Evolutionary conservation across 441 rosid genomes (phyloP).

Genomic region (Mallotus repandus): DNA sequence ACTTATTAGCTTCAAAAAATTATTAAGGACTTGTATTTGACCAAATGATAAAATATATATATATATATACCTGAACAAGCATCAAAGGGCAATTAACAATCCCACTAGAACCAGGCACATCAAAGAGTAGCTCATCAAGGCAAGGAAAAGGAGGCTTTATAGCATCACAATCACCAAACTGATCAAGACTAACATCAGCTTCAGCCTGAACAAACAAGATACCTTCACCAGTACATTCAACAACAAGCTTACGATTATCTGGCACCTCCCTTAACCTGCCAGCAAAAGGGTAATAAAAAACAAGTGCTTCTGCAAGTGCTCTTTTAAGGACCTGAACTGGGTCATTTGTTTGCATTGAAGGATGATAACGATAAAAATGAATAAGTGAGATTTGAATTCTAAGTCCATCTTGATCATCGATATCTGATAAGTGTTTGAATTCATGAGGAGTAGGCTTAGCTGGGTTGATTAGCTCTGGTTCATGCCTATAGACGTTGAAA

Average conservation of each 20-base stretch:
- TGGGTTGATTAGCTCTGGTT: slow-evolving; percentile 37
- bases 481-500: slow-evolving; percentile 29
- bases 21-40: background rate
- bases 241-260: slow-evolving; percentile 33
- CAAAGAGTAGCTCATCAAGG: slow-evolving; percentile 48
- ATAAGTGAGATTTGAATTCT: slow-evolving; percentile 34
- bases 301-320: slow-evolving; percentile 41
- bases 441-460: slow-evolving; percentile 39
- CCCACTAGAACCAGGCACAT: slow-evolving; percentile 41
- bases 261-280: slow-evolving; percentile 43
- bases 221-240: slow-evolving; percentile 54
- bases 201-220: slow-evolving; percentile 42
- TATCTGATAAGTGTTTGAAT: slow-evolving; percentile 38
- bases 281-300: slow-evolving; percentile 49
- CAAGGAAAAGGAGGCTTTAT: slow-evolving; percentile 64
- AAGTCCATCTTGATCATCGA: slow-evolving; percentile 45
- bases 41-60: background rate
- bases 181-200: slow-evolving; percentile 38
- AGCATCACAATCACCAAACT: slow-evolving; percentile 35
- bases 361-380: slow-evolving; percentile 20
- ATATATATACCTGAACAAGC: slow-evolving; percentile 44
- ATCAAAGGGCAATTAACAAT: slow-evolving; percentile 46
- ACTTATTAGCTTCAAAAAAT: too few species aligned
- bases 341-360: slow-evolving; percentile 34
- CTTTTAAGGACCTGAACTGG: slow-evolving; percentile 32